These are phyloP conservation scores for Ballota nigra DNA, from an alignment of 257 asterid species.

Conservation along the genomic window DNA sequence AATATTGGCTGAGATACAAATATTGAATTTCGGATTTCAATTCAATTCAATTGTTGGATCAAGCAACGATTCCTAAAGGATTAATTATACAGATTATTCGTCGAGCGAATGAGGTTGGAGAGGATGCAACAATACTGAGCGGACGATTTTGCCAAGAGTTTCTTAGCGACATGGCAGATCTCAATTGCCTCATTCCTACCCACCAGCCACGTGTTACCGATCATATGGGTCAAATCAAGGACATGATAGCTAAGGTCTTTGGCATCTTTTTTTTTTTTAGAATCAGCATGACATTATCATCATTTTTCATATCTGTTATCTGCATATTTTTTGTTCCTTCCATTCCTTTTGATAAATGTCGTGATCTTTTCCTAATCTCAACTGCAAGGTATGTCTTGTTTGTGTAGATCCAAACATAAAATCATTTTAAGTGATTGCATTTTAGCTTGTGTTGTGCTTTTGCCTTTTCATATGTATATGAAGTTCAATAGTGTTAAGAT, in stretches of 20 bases:
- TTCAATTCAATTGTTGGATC: neutral
- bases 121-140: slow-evolving; percentile 61
- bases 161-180: slow-evolving; percentile 74
- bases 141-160: slow-evolving; percentile 75
- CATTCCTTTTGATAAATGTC: neutral
- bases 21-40: no score
- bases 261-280: neutral
- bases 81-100: slow-evolving; percentile 70
- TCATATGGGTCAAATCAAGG: slow-evolving; percentile 56
- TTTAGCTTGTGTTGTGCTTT: no score
- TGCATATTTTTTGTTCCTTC: neutral
- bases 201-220: slow-evolving; percentile 73
- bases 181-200: slow-evolving; percentile 78
- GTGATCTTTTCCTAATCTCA: neutral
- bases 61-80: neutral
- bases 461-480: neutral
- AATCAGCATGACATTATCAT: no score
- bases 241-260: slow-evolving; percentile 73
- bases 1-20: neutral
- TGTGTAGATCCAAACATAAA: neutral
- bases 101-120: slow-evolving; percentile 62
- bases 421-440: neutral
- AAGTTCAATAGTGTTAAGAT: slow-evolving; percentile 3
- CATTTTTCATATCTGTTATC: no score
- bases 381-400: neutral